Conservation (phyloP, 345 rosid genomes). For the Ceriops decandra region DNA sequence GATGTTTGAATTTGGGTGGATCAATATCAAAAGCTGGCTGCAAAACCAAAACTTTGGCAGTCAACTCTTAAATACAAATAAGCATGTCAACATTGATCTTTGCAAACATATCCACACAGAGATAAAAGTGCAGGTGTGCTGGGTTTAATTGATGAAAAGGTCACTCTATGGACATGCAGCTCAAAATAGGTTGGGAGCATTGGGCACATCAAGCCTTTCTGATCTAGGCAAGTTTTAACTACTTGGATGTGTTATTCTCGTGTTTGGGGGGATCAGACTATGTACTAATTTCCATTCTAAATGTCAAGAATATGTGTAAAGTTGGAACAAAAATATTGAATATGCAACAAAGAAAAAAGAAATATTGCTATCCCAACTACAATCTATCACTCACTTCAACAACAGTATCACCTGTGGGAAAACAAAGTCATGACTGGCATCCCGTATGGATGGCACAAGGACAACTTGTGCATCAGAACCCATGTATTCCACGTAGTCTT, state of each 20-base stretch:
- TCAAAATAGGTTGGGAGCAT: too few relatives aligned
- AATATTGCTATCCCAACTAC: not conserved
- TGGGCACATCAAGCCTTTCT: too few relatives aligned
- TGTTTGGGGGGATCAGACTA: too few relatives aligned
- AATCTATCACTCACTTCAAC: not conserved
- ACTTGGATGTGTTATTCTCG: too few relatives aligned
- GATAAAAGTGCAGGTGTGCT: not conserved
- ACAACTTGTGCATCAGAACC: slow-evolving; percentile 62
- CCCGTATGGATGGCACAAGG: slow-evolving; percentile 77
- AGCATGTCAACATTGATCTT: not conserved
- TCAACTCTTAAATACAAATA: slow-evolving; percentile 6
- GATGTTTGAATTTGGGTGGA: slow-evolving; percentile 42
- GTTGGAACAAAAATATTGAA: too few relatives aligned
- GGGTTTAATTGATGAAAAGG: not conserved
- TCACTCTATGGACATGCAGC: too few relatives aligned
- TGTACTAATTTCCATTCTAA: too few relatives aligned
- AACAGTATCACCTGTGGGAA: slow-evolving; percentile 77
- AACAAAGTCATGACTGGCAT: slow-evolving; percentile 86
- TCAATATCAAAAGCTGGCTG: slow-evolving; percentile 80
- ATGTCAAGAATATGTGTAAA: too few relatives aligned
- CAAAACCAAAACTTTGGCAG: slow-evolving; percentile 18
- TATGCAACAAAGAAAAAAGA: not conserved
- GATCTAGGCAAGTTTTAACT: too few relatives aligned
- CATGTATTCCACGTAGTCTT: slow-evolving; percentile 71
- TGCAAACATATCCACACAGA: not conserved